These are phyloP conservation scores for Lagenidium giganteum DNA, from an alignment of 352 stramenopile species.

Conservation along the genomic window DNA sequence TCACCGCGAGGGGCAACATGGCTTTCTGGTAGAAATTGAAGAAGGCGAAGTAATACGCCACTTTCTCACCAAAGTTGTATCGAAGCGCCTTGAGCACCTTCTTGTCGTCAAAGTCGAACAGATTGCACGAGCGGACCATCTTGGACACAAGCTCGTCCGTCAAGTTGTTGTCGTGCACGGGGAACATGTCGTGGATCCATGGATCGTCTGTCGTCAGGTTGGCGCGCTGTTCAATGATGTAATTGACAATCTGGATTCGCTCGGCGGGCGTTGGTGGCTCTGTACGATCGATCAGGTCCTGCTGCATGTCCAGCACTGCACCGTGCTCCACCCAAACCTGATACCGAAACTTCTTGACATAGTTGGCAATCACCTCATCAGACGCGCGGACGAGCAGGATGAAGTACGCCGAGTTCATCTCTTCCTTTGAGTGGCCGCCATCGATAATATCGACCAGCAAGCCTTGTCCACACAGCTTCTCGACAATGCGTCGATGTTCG, in stretches of 20 bases:
- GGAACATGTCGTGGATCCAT: slow-evolving; percentile 71
- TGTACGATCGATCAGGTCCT: slow-evolving; percentile 44
- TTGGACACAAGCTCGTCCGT: slow-evolving; percentile 52
- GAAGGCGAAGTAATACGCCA: slow-evolving; percentile 77
- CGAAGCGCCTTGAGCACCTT: slow-evolving; percentile 45
- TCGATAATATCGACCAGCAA: slow-evolving; percentile 70
- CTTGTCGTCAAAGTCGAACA: slow-evolving; percentile 35
- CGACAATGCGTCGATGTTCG: slow-evolving; percentile 65
- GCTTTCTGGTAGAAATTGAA: slow-evolving; percentile 68
- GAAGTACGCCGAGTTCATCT: slow-evolving; percentile 64
- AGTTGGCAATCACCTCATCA: slow-evolving; percentile 36
- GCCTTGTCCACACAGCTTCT: slow-evolving; percentile 54
- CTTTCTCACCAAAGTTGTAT: slow-evolving; percentile 72
- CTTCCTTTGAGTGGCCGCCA: slow-evolving; percentile 52
- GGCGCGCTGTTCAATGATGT: slow-evolving; percentile 60
- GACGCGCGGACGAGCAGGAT: slow-evolving; percentile 53
- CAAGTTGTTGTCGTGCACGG: slow-evolving; percentile 54
- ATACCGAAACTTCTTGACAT: slow-evolving; percentile 45
- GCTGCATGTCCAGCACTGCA: slow-evolving; percentile 54
- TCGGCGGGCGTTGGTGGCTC: slow-evolving; percentile 53
- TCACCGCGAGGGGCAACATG: slow-evolving; percentile 46
- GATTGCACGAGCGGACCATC: slow-evolving; percentile 43
- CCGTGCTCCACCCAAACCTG: slow-evolving; percentile 63
- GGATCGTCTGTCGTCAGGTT: slow-evolving; percentile 33
- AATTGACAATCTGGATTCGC: slow-evolving; percentile 69